Evolutionary conservation across 352 stramenopile genomes (phyloP).

Genomic region (Phytophthora sansomeana): DNA sequence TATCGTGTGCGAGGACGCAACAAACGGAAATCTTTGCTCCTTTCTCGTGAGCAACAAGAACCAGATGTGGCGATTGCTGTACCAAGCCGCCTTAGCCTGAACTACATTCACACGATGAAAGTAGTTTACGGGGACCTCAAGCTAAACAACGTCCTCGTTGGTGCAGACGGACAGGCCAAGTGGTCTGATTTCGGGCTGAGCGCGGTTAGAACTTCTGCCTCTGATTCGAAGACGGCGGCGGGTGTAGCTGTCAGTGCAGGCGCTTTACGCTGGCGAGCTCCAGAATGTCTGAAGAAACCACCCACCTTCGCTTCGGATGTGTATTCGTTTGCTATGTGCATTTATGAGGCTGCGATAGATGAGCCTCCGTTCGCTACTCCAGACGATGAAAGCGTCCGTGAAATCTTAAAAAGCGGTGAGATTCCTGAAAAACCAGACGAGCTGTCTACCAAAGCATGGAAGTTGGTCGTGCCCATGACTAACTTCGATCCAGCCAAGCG

Average conservation of each 20-base stretch:
- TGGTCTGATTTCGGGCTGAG: conserved; percentile 23
- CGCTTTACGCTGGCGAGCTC: conserved; percentile 29
- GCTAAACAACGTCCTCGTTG: conserved; percentile 40
- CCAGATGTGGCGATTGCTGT: too few species aligned
- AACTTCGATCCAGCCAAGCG: conserved; percentile 1
- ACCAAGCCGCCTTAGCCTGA: too few species aligned
- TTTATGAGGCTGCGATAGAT: conserved; percentile 28
- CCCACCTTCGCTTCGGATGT: conserved; percentile 36
- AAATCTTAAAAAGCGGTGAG: conserved; percentile 6
- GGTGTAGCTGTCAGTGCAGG: not conserved
- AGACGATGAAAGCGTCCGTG: conserved; percentile 21
- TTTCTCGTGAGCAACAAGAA: too few species aligned
- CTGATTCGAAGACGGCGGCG: not conserved
- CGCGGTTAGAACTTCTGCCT: not conserved
- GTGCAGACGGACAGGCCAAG: conserved; percentile 24
- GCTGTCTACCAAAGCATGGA: conserved; percentile 22
- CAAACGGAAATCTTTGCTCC: too few species aligned
- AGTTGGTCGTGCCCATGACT: conserved; percentile 23
- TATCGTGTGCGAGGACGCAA: too few species aligned
- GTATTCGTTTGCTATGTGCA: conserved; percentile 43
- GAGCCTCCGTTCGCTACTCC: conserved; percentile 23
- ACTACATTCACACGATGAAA: too few species aligned
- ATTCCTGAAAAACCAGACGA: conserved; percentile 15
- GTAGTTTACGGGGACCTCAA: conserved; percentile 84
- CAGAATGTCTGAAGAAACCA: conserved; percentile 29